A percentile compares a stretch with the other conserved stretches of the same genome.
These are phyloP conservation scores for Globisporangium orthogonon DNA, from an alignment of 352 stramenopile species.

Conservation along the genomic window DNA sequence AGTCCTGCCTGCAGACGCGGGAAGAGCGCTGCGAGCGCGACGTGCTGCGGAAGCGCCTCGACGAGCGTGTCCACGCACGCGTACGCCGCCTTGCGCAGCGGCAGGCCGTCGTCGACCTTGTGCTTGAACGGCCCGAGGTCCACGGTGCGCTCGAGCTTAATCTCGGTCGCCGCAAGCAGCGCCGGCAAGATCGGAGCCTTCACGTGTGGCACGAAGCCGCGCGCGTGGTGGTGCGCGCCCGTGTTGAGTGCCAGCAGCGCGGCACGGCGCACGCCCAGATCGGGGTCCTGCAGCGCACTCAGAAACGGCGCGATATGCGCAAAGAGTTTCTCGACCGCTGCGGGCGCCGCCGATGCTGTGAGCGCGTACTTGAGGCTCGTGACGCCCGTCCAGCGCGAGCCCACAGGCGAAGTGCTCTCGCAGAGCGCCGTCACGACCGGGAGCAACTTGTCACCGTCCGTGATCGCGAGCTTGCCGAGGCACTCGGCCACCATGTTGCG, in stretches of 20 bases:
- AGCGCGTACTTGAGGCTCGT: slow-evolving; percentile 91
- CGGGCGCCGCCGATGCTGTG: slow-evolving; percentile 27
- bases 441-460: slow-evolving; percentile 87
- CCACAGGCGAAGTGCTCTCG: slow-evolving; percentile 27
- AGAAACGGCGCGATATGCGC: slow-evolving; percentile 88
- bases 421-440: slow-evolving; percentile 86
- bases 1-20: slow-evolving; percentile 90
- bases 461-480: slow-evolving; percentile 91
- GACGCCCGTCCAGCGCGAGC: slow-evolving; percentile 87
- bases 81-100: slow-evolving; percentile 89
- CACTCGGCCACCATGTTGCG: slow-evolving; percentile 98
- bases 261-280: slow-evolving; percentile 93
- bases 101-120: slow-evolving; percentile 90
- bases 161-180: slow-evolving; percentile 86
- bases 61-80: slow-evolving; percentile 95
- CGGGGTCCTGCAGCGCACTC: slow-evolving; percentile 91
- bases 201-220: slow-evolving; percentile 67
- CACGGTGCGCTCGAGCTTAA: slow-evolving; percentile 95
- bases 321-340: slow-evolving; percentile 43
- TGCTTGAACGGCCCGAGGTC: slow-evolving; percentile 99
- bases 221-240: slow-evolving; percentile 91
- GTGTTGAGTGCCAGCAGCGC: slow-evolving; percentile 95
- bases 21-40: slow-evolving; percentile 92
- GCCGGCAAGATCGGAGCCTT: slow-evolving; percentile 88
- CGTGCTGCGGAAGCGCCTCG: slow-evolving; percentile 88